Percentiles rank a stretch among this genome's conserved stretches.
phyloP scores from a whole-genome alignment of 2,329 filamentous ascomycete species.

The Teratosphaeria gauchensis region DNA sequence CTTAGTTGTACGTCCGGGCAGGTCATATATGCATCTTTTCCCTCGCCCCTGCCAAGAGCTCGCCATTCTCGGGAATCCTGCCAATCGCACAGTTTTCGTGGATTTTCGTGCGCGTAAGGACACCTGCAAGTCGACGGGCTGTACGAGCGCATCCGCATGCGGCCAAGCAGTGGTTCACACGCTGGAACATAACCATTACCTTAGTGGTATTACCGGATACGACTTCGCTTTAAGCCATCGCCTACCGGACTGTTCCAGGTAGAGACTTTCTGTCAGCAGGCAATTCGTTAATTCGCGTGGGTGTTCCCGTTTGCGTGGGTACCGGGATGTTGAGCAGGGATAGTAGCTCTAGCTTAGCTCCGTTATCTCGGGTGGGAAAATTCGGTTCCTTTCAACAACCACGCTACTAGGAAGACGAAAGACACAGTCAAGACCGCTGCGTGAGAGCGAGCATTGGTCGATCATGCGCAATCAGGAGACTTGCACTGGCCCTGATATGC shows the following conservation, averaged over 20 bases:
- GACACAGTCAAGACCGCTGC: background rate
- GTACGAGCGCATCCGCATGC: no score
- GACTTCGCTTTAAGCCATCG: background rate
- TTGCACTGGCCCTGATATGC: no score
- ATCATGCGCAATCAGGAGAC: no score
- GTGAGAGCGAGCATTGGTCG: no score
- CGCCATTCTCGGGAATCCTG: background rate
- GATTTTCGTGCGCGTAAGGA: background rate
- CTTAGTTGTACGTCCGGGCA: background rate
- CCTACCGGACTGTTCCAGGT: background rate
- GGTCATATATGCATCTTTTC: background rate
- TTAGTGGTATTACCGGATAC: background rate
- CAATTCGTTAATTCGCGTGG: background rate
- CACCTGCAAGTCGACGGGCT: no score
- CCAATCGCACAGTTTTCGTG: background rate
- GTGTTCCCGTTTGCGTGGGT: background rate
- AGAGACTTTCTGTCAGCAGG: background rate
- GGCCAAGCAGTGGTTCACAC: background rate
- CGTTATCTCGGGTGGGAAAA: background rate
- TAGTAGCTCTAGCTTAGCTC: background rate
- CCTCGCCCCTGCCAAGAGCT: background rate
- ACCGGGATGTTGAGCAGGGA: background rate
- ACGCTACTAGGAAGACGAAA: background rate
- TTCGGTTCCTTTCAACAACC: background rate
- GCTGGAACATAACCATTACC: background rate